Evolutionary conservation across 148 eudicot species (phyloP).

Genomic region (Chenopodium suecicum): DNA sequence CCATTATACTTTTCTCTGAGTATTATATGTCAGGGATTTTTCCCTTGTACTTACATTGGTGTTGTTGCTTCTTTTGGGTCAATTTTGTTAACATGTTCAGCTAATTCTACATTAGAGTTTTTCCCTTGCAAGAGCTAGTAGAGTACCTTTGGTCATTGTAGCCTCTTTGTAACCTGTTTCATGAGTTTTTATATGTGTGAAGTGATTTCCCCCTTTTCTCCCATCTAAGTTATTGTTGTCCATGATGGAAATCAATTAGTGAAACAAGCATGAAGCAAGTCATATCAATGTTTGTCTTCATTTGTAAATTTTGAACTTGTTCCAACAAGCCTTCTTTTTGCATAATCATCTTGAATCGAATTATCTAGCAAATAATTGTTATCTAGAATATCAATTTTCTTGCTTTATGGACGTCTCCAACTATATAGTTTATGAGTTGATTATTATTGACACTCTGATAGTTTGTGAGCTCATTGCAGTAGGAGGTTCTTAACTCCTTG

Average conservation of each 20-base stretch:
- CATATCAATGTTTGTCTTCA: neutral
- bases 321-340: neutral
- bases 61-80: neutral
- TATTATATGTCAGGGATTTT: neutral
- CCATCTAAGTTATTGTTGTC: neutral
- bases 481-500: neutral
- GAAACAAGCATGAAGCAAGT: neutral
- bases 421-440: neutral
- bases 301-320: neutral
- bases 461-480: neutral
- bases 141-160: neutral
- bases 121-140: neutral
- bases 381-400: neutral
- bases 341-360: neutral
- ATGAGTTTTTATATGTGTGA: neutral
- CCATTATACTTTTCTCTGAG: neutral
- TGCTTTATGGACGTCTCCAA: neutral
- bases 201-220: neutral
- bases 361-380: neutral
- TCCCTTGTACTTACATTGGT: too few relatives aligned
- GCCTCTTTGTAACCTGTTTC: too few relatives aligned
- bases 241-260: neutral
- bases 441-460: neutral
- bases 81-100: neutral
- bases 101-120: neutral